Evolutionary conservation across 164 flowering plant genomes (phyloP).

Genomic region (Magnolia changhungtana): DNA sequence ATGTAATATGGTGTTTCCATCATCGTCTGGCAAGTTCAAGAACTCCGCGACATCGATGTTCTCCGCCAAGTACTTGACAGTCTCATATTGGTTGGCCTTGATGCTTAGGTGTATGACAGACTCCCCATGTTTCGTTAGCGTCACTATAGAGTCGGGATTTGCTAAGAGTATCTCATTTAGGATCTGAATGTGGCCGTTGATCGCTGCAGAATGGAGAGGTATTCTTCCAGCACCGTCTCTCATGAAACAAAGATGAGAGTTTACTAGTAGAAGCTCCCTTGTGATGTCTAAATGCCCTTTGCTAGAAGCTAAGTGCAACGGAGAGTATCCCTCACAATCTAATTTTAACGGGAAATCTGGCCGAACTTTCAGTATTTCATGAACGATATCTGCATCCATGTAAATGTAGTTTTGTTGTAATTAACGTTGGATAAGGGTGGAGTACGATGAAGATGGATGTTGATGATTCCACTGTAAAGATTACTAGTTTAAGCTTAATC

Average conservation of each 20-base stretch:
- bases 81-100: neutral
- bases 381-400: neutral
- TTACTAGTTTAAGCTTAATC: too few relatives aligned
- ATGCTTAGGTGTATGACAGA: neutral
- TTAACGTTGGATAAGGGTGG: too few relatives aligned
- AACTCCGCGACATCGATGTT: neutral
- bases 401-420: too few relatives aligned
- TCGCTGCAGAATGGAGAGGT: neutral
- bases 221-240: neutral
- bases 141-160: neutral
- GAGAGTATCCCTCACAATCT: neutral
- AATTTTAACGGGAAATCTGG: neutral
- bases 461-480: too few relatives aligned
- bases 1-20: neutral
- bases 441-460: too few relatives aligned
- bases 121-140: neutral
- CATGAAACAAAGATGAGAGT: neutral
- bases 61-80: neutral
- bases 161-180: neutral
- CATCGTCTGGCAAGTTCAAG: neutral
- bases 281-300: neutral
- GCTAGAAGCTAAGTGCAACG: constrained; percentile 5
- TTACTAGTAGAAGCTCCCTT: neutral
- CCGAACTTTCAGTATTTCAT: neutral
- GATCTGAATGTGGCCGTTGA: neutral